A percentile compares a stretch with the other conserved stretches of the same genome.
These are phyloP conservation scores for Francoa sonchifolia DNA, from an alignment of 441 rosid genomes.

Conservation along the genomic window DNA sequence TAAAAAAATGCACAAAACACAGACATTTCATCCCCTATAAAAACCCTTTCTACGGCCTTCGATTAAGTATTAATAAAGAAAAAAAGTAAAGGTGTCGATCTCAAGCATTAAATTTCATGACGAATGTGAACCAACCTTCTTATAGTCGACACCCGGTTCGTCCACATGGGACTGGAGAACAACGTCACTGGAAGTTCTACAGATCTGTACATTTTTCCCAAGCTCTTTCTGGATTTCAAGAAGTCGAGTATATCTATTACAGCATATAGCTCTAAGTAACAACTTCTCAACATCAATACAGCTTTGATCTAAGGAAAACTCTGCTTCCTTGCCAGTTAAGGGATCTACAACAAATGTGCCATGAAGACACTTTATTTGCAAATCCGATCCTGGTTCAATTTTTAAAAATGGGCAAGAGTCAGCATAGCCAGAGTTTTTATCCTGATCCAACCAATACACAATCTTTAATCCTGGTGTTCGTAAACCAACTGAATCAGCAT, in stretches of 20 bases:
- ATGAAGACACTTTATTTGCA: constrained; percentile 67
- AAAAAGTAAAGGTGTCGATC: too few species aligned
- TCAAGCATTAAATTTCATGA: constrained; percentile 9
- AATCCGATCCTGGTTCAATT: constrained; percentile 85
- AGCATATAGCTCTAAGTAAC: constrained; percentile 74
- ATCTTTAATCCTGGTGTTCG: constrained; percentile 82
- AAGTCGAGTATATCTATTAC: constrained; percentile 84
- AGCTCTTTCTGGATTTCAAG: constrained; percentile 92
- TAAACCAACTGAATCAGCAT: constrained; percentile 61
- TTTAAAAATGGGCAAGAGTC: constrained; percentile 57
- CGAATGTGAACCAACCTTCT: constrained; percentile 27
- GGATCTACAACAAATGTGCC: constrained; percentile 84
- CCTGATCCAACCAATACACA: constrained; percentile 73
- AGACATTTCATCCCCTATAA: too few species aligned
- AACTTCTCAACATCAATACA: constrained; percentile 87
- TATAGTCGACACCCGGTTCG: constrained; percentile 36
- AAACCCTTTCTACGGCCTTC: too few species aligned
- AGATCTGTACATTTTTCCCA: constrained; percentile 53
- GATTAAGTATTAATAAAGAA: too few species aligned
- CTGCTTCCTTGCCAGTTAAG: constrained; percentile 64
- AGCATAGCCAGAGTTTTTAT: constrained; percentile 36
- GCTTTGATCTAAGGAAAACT: constrained; percentile 62
- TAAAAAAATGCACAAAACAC: too few species aligned
- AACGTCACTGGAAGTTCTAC: constrained; percentile 55
- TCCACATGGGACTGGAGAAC: constrained; percentile 43